Conservation (phyloP, 2,329 filamentous ascomycete species). For the Cadophora gregata region DNA sequence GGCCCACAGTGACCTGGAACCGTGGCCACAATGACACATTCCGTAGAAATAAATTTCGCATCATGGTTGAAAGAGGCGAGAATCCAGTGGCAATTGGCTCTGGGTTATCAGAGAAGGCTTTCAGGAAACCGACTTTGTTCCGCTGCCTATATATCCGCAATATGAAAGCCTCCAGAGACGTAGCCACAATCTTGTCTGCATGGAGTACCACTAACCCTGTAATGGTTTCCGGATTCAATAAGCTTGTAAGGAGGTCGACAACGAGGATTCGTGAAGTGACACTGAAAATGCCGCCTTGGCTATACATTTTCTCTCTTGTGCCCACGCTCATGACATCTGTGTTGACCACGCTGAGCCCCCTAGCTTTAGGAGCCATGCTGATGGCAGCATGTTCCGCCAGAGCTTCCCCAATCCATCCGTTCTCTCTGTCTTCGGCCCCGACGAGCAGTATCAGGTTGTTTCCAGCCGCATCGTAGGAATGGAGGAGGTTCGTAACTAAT, state of each 20-base stretch:
- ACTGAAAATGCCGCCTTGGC: conserved; percentile 88
- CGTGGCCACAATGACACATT: conserved; percentile 91
- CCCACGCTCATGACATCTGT: conserved; percentile 91
- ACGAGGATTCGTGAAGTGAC: conserved; percentile 95
- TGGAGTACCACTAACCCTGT: conserved; percentile 89
- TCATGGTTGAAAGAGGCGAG: conserved; percentile 84
- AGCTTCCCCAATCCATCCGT: conserved; percentile 95
- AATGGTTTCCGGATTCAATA: conserved; percentile 82
- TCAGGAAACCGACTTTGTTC: conserved; percentile 92
- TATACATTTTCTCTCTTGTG: conserved; percentile 89
- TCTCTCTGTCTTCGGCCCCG: conserved; percentile 89
- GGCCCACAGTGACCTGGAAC: conserved; percentile 89
- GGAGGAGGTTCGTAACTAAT: conserved; percentile 92
- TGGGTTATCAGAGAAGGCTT: conserved; percentile 93
- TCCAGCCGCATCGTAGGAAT: conserved; percentile 94
- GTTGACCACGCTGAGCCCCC: conserved; percentile 90
- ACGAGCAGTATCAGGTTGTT: conserved; percentile 91
- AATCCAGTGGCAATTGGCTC: conserved; percentile 91
- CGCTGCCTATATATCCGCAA: conserved; percentile 91
- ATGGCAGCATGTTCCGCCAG: conserved; percentile 94
- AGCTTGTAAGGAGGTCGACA: conserved; percentile 85
- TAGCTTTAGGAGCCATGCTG: conserved; percentile 79
- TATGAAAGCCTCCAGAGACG: conserved; percentile 93
- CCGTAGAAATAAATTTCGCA: conserved; percentile 88
- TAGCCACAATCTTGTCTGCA: conserved; percentile 84